A percentile compares a stretch with the other conserved stretches of the same genome.
Conservation (phyloP, 106 monocot genomes). For the Apostasia ramifera region DNA sequence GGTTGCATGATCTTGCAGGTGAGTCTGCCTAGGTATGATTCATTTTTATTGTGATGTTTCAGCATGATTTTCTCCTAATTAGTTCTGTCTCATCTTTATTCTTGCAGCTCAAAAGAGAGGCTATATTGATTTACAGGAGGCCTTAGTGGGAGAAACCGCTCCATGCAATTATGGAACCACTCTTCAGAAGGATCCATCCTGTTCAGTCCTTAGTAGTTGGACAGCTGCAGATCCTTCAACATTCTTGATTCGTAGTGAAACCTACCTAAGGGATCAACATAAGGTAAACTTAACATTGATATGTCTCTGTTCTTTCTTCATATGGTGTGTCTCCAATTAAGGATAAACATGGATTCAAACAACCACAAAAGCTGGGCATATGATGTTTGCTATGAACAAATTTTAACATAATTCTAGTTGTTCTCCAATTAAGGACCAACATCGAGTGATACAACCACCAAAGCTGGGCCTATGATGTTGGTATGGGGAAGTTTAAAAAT, state of each 20-base stretch:
- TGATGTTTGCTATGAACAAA: too few relatives aligned
- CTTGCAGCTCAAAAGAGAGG: conserved; percentile 62
- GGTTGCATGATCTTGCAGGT: conserved; percentile 84
- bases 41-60: not conserved
- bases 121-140: conserved; percentile 57
- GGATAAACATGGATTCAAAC: too few relatives aligned
- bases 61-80: not conserved
- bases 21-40: not conserved
- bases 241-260: conserved; percentile 78
- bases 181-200: conserved; percentile 62
- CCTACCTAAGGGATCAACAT: conserved; percentile 62
- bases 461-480: too few relatives aligned
- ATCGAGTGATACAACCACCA: too few relatives aligned
- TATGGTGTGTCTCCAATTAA: too few relatives aligned
- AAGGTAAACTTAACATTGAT: conserved; percentile 37
- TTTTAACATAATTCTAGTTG: too few relatives aligned
- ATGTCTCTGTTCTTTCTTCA: not conserved
- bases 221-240: conserved; percentile 70
- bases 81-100: not conserved
- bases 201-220: conserved; percentile 54
- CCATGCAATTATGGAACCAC: conserved; percentile 68
- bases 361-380: too few relatives aligned
- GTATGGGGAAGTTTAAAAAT: too few relatives aligned
- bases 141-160: conserved; percentile 16
- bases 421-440: too few relatives aligned